Evolutionary conservation across 2,329 filamentous ascomycete genomes (phyloP).

Genomic region (Cladosporium sp.): DNA sequence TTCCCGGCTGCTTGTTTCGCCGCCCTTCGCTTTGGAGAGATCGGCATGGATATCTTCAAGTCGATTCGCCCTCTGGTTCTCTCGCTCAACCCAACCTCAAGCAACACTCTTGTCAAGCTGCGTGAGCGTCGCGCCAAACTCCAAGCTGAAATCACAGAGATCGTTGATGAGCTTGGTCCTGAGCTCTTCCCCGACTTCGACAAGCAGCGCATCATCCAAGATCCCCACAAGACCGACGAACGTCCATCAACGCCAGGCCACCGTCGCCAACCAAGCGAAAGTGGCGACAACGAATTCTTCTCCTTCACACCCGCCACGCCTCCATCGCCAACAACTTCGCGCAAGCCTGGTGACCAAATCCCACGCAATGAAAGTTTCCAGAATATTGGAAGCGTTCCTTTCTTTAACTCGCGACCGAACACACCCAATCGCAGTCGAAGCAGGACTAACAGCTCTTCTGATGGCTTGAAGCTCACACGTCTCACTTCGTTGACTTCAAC

Average conservation of each 20-base stretch:
- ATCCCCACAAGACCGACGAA: constrained; percentile 37
- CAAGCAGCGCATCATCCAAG: constrained; percentile 62
- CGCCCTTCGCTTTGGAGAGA: constrained; percentile 88
- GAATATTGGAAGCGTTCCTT: constrained; percentile 78
- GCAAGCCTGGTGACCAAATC: constrained; percentile 46
- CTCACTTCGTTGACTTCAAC: constrained; percentile 47
- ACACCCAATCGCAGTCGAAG: constrained; percentile 70
- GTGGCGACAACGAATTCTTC: constrained; percentile 18
- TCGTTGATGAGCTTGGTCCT: constrained; percentile 92
- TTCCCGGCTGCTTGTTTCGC: constrained; percentile 90
- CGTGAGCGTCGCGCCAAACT: constrained; percentile 67
- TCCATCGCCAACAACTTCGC: constrained; percentile 13
- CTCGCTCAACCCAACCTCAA: constrained; percentile 76
- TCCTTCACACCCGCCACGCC: constrained; percentile 24
- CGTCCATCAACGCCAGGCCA: constrained; percentile 22
- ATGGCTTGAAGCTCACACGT: constrained; percentile 17
- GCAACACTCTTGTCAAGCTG: constrained; percentile 71
- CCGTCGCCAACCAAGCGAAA: constrained; percentile 17
- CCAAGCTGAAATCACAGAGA: constrained; percentile 75
- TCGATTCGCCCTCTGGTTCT: constrained; percentile 83
- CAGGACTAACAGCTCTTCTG: constrained; percentile 49
- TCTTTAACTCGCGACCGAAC: constrained; percentile 85
- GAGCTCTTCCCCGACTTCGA: constrained; percentile 98
- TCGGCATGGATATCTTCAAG: constrained; percentile 98
- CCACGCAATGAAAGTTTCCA: constrained; percentile 91